Percentiles rank a stretch among this genome's conserved stretches.
Conservation (phyloP, 768 basidiomycete genomes). For the Naganishia antarctica region DNA sequence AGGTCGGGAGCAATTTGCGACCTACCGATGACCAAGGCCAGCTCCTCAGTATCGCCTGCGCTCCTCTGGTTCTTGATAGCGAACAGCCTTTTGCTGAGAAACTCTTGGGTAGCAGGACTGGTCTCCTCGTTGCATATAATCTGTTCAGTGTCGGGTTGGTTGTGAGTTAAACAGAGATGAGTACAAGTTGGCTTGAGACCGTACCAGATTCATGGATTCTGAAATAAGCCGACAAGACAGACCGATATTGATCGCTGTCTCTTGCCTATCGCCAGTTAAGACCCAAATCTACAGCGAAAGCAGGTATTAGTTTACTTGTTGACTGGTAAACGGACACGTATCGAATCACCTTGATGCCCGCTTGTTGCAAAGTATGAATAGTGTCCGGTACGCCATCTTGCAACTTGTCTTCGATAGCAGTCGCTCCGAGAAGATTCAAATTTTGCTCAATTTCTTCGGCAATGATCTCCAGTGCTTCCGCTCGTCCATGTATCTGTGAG, state of each 20-base stretch:
- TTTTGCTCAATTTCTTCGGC: slow-evolving; percentile 96
- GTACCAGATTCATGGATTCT: slow-evolving; percentile 94
- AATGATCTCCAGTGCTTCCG: slow-evolving; percentile 87
- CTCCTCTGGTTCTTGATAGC: slow-evolving; percentile 91
- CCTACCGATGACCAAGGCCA: slow-evolving; percentile 88
- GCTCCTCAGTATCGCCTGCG: slow-evolving; percentile 85
- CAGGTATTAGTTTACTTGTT: slow-evolving; percentile 1
- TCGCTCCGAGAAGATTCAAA: slow-evolving; percentile 85
- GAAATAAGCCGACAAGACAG: slow-evolving; percentile 95
- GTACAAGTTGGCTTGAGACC: slow-evolving; percentile 33
- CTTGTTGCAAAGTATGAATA: slow-evolving; percentile 94
- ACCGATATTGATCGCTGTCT: slow-evolving; percentile 98
- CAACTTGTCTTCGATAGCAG: slow-evolving; percentile 96
- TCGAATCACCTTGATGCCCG: slow-evolving; percentile 79
- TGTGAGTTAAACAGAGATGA: background rate
- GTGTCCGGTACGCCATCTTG: slow-evolving; percentile 98
- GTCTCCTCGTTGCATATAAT: slow-evolving; percentile 91
- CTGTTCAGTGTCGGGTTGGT: slow-evolving; percentile 50
- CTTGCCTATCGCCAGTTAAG: slow-evolving; percentile 93
- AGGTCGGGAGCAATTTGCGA: slow-evolving; percentile 3
- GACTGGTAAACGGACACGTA: no score
- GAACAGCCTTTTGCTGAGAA: slow-evolving; percentile 76
- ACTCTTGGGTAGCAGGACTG: slow-evolving; percentile 72
- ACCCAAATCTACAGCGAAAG: slow-evolving; percentile 74
- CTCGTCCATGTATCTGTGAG: slow-evolving; percentile 80